Base-by-base conservation (phyloP, 169 alveolate species). In the Plasmodium cynomolgi region DNA sequence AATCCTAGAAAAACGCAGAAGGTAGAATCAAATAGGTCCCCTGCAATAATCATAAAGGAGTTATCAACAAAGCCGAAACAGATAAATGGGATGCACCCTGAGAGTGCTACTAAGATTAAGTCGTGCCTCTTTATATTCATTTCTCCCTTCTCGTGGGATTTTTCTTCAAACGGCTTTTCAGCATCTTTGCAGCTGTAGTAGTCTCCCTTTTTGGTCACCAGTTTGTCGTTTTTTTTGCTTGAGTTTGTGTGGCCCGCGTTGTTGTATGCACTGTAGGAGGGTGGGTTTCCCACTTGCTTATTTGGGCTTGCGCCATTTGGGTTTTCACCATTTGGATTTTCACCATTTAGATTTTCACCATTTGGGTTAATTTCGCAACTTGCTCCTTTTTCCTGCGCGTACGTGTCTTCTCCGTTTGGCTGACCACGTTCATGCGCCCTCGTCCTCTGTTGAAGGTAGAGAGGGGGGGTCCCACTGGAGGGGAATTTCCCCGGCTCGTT, bases 51-150 rank as follows among this genome's bases (percentile, higher is more conserved):
- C 97, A 96, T 96, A 84, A 96, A 77, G 29, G 92, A 80, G 94
- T 96, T 96, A 94, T 96, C 97, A 33, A 96, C 85, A 81, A 96
- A 85, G 50, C 97, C 97, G 54, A 96, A 96, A 31, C 96, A 95
- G 9, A 93, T 80, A 56, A 92, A 96, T 11, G 97, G 96, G 3
- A 93, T 85, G 44, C 93, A 86, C 29, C 93, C 93, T 31, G 93
- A 86, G 13, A 86, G 73, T n/a, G 93, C 93, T 71, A 86, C 93
- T 86, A 86, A 79, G 79, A 86, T 8, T 37, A 86, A 31, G 58
- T 86, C 93, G 41, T 86, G 54, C 68, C 23, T 86, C 81, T 86
- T 86, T 33, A 86, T 75, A 86, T 86, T 86, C 88, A 77, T 86
- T 86, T 86, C 93, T n/a, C 74, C 81, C 81, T 86, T 86, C 7